phyloP scores from a whole-genome alignment of 306 rosid species.

The Dalbergia cultrata region DNA sequence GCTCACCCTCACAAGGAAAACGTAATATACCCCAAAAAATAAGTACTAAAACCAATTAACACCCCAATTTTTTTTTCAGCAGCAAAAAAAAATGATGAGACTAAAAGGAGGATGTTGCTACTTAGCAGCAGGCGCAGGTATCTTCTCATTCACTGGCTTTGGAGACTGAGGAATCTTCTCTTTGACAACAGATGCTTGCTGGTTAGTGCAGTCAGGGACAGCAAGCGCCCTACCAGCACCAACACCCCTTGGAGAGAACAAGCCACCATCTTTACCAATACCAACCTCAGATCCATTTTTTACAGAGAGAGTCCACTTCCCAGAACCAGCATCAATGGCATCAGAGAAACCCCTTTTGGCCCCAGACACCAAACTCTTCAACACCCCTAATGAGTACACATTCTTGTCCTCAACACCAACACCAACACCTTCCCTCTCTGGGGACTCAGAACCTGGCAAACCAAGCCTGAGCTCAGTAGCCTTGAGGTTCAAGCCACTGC shows the following conservation, averaged over 20 bases:
- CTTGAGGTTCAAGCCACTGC: slow-evolving; percentile 69
- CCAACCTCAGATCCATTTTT: slow-evolving; percentile 75
- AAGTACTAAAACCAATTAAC: neutral
- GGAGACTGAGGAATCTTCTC: slow-evolving; percentile 67
- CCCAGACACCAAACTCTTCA: slow-evolving; percentile 70
- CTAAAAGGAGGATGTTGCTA: slow-evolving; percentile 41
- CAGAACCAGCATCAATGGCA: slow-evolving; percentile 76
- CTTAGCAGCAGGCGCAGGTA: slow-evolving; percentile 79
- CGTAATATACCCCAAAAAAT: neutral
- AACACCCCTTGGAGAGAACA: slow-evolving; percentile 70
- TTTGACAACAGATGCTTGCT: slow-evolving; percentile 57
- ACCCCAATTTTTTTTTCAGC: neutral
- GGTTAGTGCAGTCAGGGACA: slow-evolving; percentile 57
- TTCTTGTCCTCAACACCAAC: slow-evolving; percentile 41
- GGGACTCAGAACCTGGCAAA: slow-evolving; percentile 87
- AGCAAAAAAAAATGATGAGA: slow-evolving; percentile 3
- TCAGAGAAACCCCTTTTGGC: slow-evolving; percentile 93
- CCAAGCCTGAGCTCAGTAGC: slow-evolving; percentile 97
- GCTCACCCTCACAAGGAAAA: neutral
- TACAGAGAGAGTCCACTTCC: slow-evolving; percentile 77
- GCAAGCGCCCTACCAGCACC: slow-evolving; percentile 50
- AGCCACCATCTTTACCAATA: slow-evolving; percentile 57
- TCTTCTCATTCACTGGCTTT: slow-evolving; percentile 70
- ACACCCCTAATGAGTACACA: slow-evolving; percentile 45
- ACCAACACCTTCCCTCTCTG: slow-evolving; percentile 60